These are phyloP conservation scores for Solanum arcanum DNA, from an alignment of 257 asterid genomes.

Conservation along the genomic window DNA sequence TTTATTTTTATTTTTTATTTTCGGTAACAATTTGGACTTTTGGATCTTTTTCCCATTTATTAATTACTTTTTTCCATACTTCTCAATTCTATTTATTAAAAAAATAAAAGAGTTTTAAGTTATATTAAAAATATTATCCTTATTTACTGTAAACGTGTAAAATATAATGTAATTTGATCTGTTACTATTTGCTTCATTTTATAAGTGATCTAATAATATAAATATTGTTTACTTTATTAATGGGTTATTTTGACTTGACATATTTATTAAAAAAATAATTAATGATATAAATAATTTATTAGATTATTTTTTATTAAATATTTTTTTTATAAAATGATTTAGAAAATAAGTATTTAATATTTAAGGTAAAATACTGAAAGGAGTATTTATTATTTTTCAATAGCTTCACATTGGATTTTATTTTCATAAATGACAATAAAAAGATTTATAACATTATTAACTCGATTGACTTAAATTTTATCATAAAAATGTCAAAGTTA, in stretches of 20 bases:
- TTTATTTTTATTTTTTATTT: not conserved
- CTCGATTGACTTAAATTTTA: not conserved
- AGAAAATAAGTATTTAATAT: no score
- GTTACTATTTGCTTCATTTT: not conserved
- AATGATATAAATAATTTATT: rapidly evolving
- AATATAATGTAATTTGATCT: not conserved
- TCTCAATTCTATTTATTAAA: not conserved
- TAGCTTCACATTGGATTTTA: not conserved
- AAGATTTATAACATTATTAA: not conserved
- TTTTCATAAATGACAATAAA: not conserved
- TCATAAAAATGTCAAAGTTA: not conserved
- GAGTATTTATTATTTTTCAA: not conserved
- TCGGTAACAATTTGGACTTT: slow-evolving; percentile 12
- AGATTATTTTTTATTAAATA: no score
- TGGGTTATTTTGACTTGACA: no score
- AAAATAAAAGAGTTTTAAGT: not conserved
- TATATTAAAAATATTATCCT: not conserved
- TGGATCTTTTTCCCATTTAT: not conserved
- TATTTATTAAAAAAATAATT: no score
- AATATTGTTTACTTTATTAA: not conserved
- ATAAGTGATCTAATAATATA: not conserved
- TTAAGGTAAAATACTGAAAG: no score
- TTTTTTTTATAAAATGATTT: no score
- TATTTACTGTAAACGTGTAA: not conserved
- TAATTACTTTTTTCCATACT: not conserved